These are phyloP conservation scores for Blumeriella jaapii DNA, from an alignment of 2,329 filamentous ascomycete genomes.

Conservation along the genomic window DNA sequence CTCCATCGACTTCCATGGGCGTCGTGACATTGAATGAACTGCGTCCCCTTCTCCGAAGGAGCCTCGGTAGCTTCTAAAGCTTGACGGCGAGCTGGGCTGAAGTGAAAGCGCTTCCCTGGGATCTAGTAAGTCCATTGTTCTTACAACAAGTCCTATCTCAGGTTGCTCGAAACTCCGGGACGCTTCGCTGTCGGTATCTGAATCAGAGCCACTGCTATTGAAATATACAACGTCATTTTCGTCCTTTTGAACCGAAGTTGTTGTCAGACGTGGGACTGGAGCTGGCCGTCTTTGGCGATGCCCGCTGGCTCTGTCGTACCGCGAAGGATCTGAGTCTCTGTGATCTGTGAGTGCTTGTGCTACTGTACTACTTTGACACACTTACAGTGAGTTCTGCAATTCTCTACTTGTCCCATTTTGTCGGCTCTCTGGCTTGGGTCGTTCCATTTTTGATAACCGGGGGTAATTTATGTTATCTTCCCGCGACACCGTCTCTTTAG, in stretches of 20 bases:
- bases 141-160: slow-evolving; percentile 14
- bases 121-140: slow-evolving; percentile 17
- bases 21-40: slow-evolving; percentile 12
- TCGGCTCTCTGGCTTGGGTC: slow-evolving; percentile 17
- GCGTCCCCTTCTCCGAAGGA: slow-evolving; percentile 14
- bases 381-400: no score
- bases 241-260: slow-evolving; percentile 12
- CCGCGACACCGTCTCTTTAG: slow-evolving; percentile 20
- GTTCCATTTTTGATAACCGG: slow-evolving; percentile 22
- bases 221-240: slow-evolving; percentile 11
- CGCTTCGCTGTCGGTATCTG: slow-evolving; percentile 8
- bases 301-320: slow-evolving; percentile 3
- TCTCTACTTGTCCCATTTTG: no score
- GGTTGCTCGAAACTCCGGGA: slow-evolving; percentile 6
- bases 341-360: no score
- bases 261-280: slow-evolving; percentile 11
- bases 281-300: slow-evolving; percentile 5
- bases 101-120: slow-evolving; percentile 14
- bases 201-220: slow-evolving; percentile 16
- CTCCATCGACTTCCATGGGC: slow-evolving; percentile 12
- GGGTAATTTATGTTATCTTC: slow-evolving; percentile 27
- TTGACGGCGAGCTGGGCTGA: slow-evolving; percentile 13
- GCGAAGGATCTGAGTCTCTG: not conserved
- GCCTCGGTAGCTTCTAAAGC: slow-evolving; percentile 14
- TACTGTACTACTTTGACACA: no score